A percentile compares a stretch with the other conserved stretches of the same genome.
Evolutionary conservation across 495 filamentous ascomycete genomes (phyloP).

Genomic region (Podospora pseudopauciseta): DNA sequence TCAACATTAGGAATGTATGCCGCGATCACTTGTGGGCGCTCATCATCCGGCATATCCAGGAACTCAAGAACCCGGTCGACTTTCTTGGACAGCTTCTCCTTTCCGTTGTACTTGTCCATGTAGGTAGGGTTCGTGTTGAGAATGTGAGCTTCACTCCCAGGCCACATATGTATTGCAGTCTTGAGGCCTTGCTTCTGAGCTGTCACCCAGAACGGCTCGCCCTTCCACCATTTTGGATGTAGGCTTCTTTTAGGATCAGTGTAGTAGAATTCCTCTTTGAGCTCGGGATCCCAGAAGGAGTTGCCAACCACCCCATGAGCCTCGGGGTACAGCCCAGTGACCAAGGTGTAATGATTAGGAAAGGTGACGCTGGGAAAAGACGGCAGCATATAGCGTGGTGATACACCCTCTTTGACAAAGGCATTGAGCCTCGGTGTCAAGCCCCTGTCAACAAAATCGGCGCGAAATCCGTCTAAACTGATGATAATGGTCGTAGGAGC

Average conservation of each 20-base stretch:
- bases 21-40: slow-evolving; percentile 85
- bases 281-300: slow-evolving; percentile 79
- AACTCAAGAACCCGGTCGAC: slow-evolving; percentile 71
- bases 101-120: slow-evolving; percentile 78
- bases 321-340: slow-evolving; percentile 89
- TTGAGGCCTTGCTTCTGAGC: slow-evolving; percentile 74
- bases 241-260: slow-evolving; percentile 69
- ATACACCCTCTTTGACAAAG: slow-evolving; percentile 79
- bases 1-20: slow-evolving; percentile 95
- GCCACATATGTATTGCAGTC: slow-evolving; percentile 96
- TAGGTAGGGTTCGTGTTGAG: slow-evolving; percentile 63
- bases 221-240: slow-evolving; percentile 86
- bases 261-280: slow-evolving; percentile 81
- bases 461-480: slow-evolving; percentile 94
- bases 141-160: slow-evolving; percentile 83
- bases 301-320: slow-evolving; percentile 93
- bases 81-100: slow-evolving; percentile 69
- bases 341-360: slow-evolving; percentile 94
- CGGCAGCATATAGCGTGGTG: slow-evolving; percentile 84
- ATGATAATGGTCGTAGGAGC: slow-evolving; percentile 89
- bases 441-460: slow-evolving; percentile 81
- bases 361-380: slow-evolving; percentile 97
- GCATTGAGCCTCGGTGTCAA: slow-evolving; percentile 78
- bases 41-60: slow-evolving; percentile 72
- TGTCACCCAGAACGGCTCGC: slow-evolving; percentile 90